Conservation (phyloP, 257 asterid genomes). For the Salvia hispanica region DNA sequence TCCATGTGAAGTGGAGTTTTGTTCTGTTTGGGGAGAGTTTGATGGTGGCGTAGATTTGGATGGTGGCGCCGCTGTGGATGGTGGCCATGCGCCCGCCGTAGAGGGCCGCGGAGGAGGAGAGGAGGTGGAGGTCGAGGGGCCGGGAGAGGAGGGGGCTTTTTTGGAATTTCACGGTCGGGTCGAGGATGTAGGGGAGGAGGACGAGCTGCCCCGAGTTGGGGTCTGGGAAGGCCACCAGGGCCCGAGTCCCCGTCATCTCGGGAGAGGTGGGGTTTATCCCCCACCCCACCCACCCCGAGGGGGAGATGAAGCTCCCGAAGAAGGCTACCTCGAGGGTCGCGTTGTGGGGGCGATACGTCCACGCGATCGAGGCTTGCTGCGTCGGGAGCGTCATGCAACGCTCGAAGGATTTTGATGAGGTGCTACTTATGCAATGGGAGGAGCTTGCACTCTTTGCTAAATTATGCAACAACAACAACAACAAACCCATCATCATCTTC, state of each 20-base stretch:
- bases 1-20: slow-evolving; percentile 76
- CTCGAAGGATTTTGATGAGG: slow-evolving; percentile 55
- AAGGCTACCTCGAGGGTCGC: slow-evolving; percentile 79
- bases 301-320: slow-evolving; percentile 83
- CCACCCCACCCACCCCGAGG: slow-evolving; percentile 98
- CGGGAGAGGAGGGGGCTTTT: slow-evolving; percentile 74
- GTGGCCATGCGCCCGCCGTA: slow-evolving; percentile 93
- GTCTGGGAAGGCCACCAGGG: slow-evolving; percentile 80
- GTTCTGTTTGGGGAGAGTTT: slow-evolving; percentile 65
- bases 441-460: slow-evolving; percentile 37
- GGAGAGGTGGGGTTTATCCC: slow-evolving; percentile 84
- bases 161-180: slow-evolving; percentile 74
- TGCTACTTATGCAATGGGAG: slow-evolving; percentile 55
- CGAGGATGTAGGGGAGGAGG: slow-evolving; percentile 74
- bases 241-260: slow-evolving; percentile 87
- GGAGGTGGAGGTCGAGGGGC: slow-evolving; percentile 71
- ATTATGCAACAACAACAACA: slow-evolving; percentile 33
- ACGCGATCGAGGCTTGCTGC: slow-evolving; percentile 85
- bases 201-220: slow-evolving; percentile 90
- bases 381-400: slow-evolving; percentile 73
- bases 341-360: slow-evolving; percentile 81
- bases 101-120: slow-evolving; percentile 68
- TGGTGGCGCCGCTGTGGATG: slow-evolving; percentile 68
- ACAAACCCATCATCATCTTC: slow-evolving; percentile 28
- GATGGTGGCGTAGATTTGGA: slow-evolving; percentile 64